These are phyloP conservation scores for Brassica nigra DNA, from an alignment of 345 rosid genomes.

Conservation along the genomic window DNA sequence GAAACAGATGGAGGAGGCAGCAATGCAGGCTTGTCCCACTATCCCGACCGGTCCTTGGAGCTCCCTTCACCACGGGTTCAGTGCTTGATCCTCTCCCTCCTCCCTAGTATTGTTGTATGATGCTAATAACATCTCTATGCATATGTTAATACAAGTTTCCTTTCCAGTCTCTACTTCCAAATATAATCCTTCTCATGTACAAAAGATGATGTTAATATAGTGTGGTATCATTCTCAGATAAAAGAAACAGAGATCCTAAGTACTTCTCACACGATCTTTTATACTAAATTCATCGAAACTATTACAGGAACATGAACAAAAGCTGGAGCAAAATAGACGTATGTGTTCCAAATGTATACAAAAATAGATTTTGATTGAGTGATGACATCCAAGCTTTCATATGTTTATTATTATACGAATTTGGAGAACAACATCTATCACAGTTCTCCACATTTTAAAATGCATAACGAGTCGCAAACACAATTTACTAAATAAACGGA, in stretches of 20 bases:
- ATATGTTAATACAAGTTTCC: not conserved
- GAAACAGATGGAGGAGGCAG: constrained; percentile 70
- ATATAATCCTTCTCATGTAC: not conserved
- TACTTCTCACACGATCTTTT: not conserved
- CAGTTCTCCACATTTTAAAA: not conserved
- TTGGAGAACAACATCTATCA: constrained; percentile 1
- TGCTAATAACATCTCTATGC: constrained; percentile 2
- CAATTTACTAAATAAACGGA: not conserved
- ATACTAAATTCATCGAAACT: not conserved
- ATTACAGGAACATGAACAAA: not conserved
- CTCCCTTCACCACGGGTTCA: constrained; percentile 73
- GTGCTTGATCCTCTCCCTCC: constrained; percentile 49
- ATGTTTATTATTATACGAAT: constrained; percentile 9
- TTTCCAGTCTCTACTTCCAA: not conserved
- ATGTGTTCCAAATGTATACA: not conserved
- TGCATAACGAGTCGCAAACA: constrained; percentile 17
- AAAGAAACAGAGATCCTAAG: not conserved
- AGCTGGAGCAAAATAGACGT: not conserved
- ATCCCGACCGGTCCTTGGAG: constrained; percentile 70
- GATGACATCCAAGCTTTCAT: constrained; percentile 2
- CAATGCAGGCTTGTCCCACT: constrained; percentile 75
- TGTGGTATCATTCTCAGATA: not conserved
- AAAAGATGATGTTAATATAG: no score
- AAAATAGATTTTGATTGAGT: not conserved
- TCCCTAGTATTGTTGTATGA: not conserved